Evolutionary conservation across 2,329 filamentous ascomycete genomes (phyloP), one percentile per base, ranked within the genome.

Genomic region (Phoma sp.): DNA sequence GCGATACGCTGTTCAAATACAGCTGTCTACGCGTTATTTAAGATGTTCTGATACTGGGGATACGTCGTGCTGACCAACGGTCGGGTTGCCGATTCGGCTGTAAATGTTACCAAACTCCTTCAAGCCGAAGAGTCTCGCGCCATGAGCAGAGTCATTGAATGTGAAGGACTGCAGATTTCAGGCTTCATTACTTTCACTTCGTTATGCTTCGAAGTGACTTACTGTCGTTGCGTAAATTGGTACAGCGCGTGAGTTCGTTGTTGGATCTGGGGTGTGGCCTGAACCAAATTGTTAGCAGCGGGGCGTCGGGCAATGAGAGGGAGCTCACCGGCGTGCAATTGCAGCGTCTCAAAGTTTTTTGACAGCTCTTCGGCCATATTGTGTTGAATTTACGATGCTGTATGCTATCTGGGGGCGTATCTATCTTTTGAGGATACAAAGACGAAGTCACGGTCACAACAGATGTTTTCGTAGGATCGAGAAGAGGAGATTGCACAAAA

Each of bases 51-150:
- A 10, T 24, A 11, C 30, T n/a, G 2, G 11, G 18, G 4, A 7
- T 9, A 7, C 13, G 10, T 10, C 2, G 7, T 36, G 9, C 47
- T 8, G 38, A 44, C 47, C 23, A 33, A 95, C 89, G 0, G 93
- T 98, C 2, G 93, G 93, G 43, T 66, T 61, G 18, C 43, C 91
- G 68, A 99, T 92, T 61, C 95, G 91, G 75, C 89, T 95, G 83
- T 99, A 99, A 76, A 98, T 96, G 79, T 98, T 98, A 78, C 93
- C 95, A 69, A 91, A 89, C 79, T 98, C 92, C 80, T 98, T 96
- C 76, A 99, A 90, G 72, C 91, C 90, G 73, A 99, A 99, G 37
- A 99, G 88, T 75, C 92, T 88, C 51, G 95, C 95, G 58, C 91
- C 95, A 71, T 98, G 95, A 44, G 92, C 93, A 46, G 91, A 96